phyloP scores from a whole-genome alignment of 805 yeast species.

The Jamesozyma jinghongensis region DNA sequence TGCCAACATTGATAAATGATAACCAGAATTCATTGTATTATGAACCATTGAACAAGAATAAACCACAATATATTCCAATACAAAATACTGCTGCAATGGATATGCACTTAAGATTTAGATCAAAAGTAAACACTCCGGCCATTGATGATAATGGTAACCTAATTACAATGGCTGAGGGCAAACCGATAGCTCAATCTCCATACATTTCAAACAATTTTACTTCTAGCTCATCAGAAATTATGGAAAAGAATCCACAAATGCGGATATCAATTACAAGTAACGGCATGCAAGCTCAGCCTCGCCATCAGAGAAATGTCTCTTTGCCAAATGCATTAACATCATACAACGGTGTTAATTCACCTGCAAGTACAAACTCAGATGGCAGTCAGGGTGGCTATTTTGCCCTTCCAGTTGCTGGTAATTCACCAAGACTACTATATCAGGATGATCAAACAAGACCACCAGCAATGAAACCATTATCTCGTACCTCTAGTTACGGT shows the following conservation, averaged over 20 bases:
- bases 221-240: constrained; percentile 5
- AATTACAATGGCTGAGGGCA: constrained; percentile 26
- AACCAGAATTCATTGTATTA: neutral
- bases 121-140: constrained; percentile 29
- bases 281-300: constrained; percentile 10
- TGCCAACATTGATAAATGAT: neutral
- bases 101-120: constrained; percentile 6
- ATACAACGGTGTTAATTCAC: constrained; percentile 14
- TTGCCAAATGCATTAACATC: constrained; percentile 11
- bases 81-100: constrained; percentile 9
- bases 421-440: constrained; percentile 15
- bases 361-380: constrained; percentile 20
- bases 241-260: constrained; percentile 2
- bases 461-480: constrained; percentile 5
- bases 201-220: constrained; percentile 5
- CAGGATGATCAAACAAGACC: constrained; percentile 9
- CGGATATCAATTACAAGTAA: constrained; percentile 16
- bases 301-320: constrained; percentile 20
- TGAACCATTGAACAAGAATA: constrained; percentile 7
- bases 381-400: constrained; percentile 30
- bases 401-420: constrained; percentile 25
- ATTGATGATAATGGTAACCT: constrained; percentile 33
- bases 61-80: constrained; percentile 24
- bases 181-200: constrained; percentile 8
- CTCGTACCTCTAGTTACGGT: constrained; percentile 15